These are phyloP conservation scores for Stagonosporopsis cucurbitacearum DNA, from an alignment of 2,329 filamentous ascomycete species.

Conservation along the genomic window DNA sequence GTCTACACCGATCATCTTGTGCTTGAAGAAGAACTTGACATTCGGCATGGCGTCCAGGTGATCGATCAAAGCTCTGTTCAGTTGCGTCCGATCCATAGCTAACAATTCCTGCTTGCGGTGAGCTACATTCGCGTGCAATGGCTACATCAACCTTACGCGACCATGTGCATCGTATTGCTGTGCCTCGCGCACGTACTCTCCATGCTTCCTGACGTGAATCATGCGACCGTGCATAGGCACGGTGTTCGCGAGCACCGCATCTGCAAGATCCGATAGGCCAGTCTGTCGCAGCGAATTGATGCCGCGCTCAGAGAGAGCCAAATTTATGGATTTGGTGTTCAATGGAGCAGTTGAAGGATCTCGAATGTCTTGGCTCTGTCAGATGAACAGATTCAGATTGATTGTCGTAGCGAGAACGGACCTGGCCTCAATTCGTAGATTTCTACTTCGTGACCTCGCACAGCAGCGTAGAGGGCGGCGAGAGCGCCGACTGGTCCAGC, in stretches of 20 bases:
- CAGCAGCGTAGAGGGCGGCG: slow-evolving; percentile 89
- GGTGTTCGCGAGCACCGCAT: slow-evolving; percentile 75
- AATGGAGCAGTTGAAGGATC: slow-evolving; percentile 81
- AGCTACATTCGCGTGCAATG: slow-evolving; percentile 11
- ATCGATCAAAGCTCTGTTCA: slow-evolving; percentile 86
- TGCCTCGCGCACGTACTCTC: slow-evolving; percentile 74
- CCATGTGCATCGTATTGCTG: slow-evolving; percentile 92
- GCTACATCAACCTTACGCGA: slow-evolving; percentile 63
- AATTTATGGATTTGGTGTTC: slow-evolving; percentile 98
- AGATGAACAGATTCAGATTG: neutral
- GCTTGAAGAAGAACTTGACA: slow-evolving; percentile 89
- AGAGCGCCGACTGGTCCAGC: slow-evolving; percentile 93
- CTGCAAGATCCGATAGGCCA: slow-evolving; percentile 69
- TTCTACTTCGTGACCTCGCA: slow-evolving; percentile 86
- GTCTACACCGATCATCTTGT: slow-evolving; percentile 90
- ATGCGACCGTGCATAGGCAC: slow-evolving; percentile 96
- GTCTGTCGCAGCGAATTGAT: slow-evolving; percentile 84
- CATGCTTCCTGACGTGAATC: slow-evolving; percentile 79
- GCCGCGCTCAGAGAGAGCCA: slow-evolving; percentile 91
- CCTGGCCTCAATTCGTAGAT: slow-evolving; percentile 92
- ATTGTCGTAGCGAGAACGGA: slow-evolving; percentile 55
- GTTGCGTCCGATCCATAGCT: slow-evolving; percentile 80
- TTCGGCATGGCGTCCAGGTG: slow-evolving; percentile 84
- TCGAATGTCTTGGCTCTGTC: slow-evolving; percentile 72
- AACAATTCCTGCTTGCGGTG: slow-evolving; percentile 70